phyloP scores from a whole-genome alignment of 1,284 basidiomycete species.

The Sanguinoderma infundibulare region DNA sequence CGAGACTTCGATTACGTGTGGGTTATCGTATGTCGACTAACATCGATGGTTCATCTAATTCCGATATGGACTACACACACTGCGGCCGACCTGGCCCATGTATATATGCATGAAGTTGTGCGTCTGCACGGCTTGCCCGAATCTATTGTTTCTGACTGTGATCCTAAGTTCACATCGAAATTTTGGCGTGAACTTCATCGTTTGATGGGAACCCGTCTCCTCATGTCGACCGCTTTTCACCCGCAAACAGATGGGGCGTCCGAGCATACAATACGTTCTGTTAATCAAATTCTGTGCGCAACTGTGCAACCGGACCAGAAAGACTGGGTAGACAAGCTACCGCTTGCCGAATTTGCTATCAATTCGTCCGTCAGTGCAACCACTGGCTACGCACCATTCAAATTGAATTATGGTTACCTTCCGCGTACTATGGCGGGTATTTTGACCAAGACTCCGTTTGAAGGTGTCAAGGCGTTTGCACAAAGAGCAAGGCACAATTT shows the following conservation, averaged over 20 bases:
- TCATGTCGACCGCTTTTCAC: constrained; percentile 39
- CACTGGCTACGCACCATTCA: constrained; percentile 42
- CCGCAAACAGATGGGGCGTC: constrained; percentile 39
- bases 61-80: constrained; percentile 18
- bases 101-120: constrained; percentile 30
- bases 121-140: constrained; percentile 31
- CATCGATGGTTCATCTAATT: constrained; percentile 29
- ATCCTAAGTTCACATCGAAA: constrained; percentile 31
- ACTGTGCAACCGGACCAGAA: constrained; percentile 36
- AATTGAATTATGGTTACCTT: constrained; percentile 40
- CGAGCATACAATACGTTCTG: constrained; percentile 36
- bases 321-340: constrained; percentile 38
- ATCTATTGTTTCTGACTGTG: constrained; percentile 32
- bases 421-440: constrained; percentile 30
- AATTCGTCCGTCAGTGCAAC: constrained; percentile 36
- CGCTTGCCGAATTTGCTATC: constrained; percentile 40
- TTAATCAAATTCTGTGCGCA: constrained; percentile 32
- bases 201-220: constrained; percentile 31
- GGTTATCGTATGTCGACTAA: constrained; percentile 28
- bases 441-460: constrained; percentile 13
- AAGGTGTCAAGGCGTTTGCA: constrained; percentile 30
- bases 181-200: constrained; percentile 35
- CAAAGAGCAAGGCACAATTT: constrained; percentile 20
- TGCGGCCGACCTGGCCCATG: constrained; percentile 23
- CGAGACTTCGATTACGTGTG: constrained; percentile 26